Conservation (phyloP, 2,329 filamentous ascomycete species). For the Ramichloridium luteum region DNA sequence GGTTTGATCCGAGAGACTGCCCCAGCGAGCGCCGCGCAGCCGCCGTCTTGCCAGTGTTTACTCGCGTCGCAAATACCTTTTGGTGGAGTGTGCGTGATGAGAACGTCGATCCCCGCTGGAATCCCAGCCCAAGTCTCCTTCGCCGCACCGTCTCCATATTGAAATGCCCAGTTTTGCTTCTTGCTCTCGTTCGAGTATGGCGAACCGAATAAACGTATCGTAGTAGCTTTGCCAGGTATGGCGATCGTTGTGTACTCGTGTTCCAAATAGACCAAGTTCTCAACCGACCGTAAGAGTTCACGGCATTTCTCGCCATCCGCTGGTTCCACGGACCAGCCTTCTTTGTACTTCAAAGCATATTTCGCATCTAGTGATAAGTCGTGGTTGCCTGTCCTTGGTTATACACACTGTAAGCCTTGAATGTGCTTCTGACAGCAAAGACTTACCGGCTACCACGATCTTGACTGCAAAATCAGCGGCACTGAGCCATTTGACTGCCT, state of each 20-base stretch:
- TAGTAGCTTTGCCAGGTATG: conserved; percentile 48
- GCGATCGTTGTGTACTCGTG: conserved; percentile 45
- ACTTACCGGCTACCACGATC: conserved; percentile 54
- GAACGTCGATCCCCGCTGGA: conserved; percentile 49
- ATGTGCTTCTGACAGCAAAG: conserved; percentile 1
- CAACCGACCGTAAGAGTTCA: conserved; percentile 37
- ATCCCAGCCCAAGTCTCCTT: conserved; percentile 47
- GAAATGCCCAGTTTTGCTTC: conserved; percentile 52
- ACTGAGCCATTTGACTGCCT: conserved; percentile 54
- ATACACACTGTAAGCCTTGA: conserved; percentile 2
- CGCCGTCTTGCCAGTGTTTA: conserved; percentile 32
- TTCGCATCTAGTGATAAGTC: conserved; percentile 54
- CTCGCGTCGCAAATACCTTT: conserved; percentile 44
- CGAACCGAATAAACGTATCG: conserved; percentile 58
- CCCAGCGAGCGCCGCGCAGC: conserved; percentile 48
- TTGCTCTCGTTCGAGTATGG: conserved; percentile 45
- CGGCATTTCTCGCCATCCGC: conserved; percentile 44
- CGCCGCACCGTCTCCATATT: conserved; percentile 39
- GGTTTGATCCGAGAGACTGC: conserved; percentile 51
- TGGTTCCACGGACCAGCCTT: conserved; percentile 13
- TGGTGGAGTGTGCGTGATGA: conserved; percentile 61
- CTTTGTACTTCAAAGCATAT: conserved; percentile 19
- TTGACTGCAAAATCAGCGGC: conserved; percentile 56
- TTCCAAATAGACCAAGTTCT: conserved; percentile 51
- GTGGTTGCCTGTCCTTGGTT: conserved; percentile 52